Conservation (phyloP, 2,329 filamentous ascomycete genomes). For the Didymella arachidicola region DNA sequence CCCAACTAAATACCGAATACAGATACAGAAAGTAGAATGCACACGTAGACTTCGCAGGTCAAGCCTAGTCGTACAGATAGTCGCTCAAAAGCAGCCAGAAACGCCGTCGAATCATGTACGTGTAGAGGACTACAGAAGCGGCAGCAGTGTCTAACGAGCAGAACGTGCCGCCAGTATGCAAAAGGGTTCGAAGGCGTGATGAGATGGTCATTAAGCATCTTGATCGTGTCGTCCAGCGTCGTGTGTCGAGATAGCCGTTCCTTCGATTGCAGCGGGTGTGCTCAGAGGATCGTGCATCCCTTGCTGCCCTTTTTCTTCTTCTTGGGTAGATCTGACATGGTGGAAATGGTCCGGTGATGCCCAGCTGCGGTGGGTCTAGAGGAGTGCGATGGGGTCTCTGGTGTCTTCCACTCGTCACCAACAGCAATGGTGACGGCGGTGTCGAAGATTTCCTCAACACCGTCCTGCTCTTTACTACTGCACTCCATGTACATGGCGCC, state of each 20-base stretch:
- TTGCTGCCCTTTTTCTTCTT: conserved; percentile 51
- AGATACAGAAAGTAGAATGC: conserved; percentile 41
- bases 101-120: conserved; percentile 38
- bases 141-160: conserved; percentile 8
- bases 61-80: conserved; percentile 27
- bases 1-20: conserved; percentile 46
- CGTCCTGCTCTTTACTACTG: conserved; percentile 95
- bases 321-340: conserved; percentile 30
- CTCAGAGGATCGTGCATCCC: conserved; percentile 52
- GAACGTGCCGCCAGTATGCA: conserved; percentile 5
- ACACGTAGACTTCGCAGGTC: conserved; percentile 32
- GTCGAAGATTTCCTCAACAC: conserved; percentile 96
- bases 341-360: conserved; percentile 26
- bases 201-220: conserved; percentile 51
- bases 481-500: conserved; percentile 96
- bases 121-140: conserved; percentile 26
- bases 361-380: conserved; percentile 30
- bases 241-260: conserved; percentile 45
- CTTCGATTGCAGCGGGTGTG: conserved; percentile 21
- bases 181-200: conserved; percentile 36
- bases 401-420: conserved; percentile 65
- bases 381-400: conserved; percentile 27
- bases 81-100: conserved; percentile 30
- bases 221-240: conserved; percentile 53
- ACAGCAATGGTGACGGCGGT: conserved; percentile 89